Conservation (phyloP, 495 filamentous ascomycete genomes). For the Emericellopsis terricola region DNA sequence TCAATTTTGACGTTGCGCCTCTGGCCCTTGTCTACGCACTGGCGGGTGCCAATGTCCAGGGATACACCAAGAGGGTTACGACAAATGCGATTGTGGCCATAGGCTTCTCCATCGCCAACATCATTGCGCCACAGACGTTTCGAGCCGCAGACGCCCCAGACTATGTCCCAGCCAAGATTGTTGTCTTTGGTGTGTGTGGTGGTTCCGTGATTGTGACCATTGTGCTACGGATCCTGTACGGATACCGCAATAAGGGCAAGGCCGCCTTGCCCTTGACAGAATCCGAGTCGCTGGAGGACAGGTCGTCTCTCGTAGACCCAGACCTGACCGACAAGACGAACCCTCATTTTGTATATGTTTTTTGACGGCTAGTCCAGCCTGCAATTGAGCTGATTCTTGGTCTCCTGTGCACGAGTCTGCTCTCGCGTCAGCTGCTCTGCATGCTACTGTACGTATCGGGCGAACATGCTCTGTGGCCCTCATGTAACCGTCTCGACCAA, state of each 20-base stretch:
- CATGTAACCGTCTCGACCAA: too few species aligned
- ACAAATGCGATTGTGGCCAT: constrained; percentile 1
- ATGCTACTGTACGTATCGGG: too few species aligned
- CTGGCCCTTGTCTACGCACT: constrained; percentile 14
- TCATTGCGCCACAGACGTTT: constrained; percentile 2
- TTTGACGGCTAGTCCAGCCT: too few species aligned
- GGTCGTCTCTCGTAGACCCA: too few species aligned
- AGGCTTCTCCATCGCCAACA: constrained; percentile 2
- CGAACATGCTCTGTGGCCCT: too few species aligned
- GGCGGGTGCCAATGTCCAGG: constrained; percentile 5
- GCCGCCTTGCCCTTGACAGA: too few species aligned
- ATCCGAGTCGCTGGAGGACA: too few species aligned
- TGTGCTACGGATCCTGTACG: constrained; percentile 1
- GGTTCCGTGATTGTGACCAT: constrained; percentile 1
- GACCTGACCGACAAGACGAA: constrained; percentile 46
- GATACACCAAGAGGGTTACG: constrained; percentile 2
- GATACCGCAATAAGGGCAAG: not conserved
- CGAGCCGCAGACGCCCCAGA: not conserved
- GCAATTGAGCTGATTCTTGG: too few species aligned
- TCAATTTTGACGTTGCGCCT: constrained; percentile 32
- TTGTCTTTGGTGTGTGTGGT: not conserved
- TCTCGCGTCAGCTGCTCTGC: too few species aligned
- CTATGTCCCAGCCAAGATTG: constrained; percentile 1
- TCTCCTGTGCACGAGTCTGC: too few species aligned
- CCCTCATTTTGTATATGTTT: constrained; percentile 27